Percentiles rank a stretch among this genome's conserved stretches.
phyloP scores from a whole-genome alignment of 2,329 filamentous ascomycete species.

The Aspergillus phoenicis region DNA sequence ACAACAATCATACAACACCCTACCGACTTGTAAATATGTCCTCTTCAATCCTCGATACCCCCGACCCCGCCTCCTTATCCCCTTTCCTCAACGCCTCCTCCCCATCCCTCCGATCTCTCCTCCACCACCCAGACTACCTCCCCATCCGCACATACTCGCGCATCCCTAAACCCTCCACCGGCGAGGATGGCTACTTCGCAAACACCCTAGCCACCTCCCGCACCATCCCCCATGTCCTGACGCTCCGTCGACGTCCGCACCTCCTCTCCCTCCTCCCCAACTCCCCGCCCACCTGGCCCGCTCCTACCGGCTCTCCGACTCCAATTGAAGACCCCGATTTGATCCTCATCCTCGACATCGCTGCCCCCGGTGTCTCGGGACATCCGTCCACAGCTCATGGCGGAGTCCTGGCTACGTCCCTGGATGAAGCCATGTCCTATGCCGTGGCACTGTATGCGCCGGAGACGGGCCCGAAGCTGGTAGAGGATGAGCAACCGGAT shows the following conservation, averaged over 20 bases:
- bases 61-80: slow-evolving; percentile 1
- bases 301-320: slow-evolving; percentile 25
- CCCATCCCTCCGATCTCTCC: slow-evolving; percentile 18
- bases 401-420: slow-evolving; percentile 16
- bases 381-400: slow-evolving; percentile 18
- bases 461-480: slow-evolving; percentile 6
- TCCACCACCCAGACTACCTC: slow-evolving; percentile 40
- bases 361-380: slow-evolving; percentile 14
- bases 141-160: slow-evolving; percentile 45
- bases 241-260: slow-evolving; percentile 39
- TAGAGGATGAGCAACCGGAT: background rate
- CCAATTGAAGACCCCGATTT: slow-evolving; percentile 15
- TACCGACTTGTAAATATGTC: background rate
- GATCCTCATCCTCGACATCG: slow-evolving; percentile 14
- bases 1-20: background rate
- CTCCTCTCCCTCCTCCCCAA: slow-evolving; percentile 23
- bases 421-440: slow-evolving; percentile 50
- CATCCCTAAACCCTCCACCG: slow-evolving; percentile 39
- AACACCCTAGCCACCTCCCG: slow-evolving; percentile 40
- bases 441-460: slow-evolving; percentile 30
- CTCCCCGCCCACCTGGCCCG: slow-evolving; percentile 29
- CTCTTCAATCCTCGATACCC: slow-evolving; percentile 3
- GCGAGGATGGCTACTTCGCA: slow-evolving; percentile 49
- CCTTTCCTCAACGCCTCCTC: slow-evolving; percentile 1
- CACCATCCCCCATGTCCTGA: slow-evolving; percentile 47